Evolutionary conservation across 805 yeast genomes (phyloP), one percentile per base, ranked within the genome.

Genomic region (Nakazawaea populi): DNA sequence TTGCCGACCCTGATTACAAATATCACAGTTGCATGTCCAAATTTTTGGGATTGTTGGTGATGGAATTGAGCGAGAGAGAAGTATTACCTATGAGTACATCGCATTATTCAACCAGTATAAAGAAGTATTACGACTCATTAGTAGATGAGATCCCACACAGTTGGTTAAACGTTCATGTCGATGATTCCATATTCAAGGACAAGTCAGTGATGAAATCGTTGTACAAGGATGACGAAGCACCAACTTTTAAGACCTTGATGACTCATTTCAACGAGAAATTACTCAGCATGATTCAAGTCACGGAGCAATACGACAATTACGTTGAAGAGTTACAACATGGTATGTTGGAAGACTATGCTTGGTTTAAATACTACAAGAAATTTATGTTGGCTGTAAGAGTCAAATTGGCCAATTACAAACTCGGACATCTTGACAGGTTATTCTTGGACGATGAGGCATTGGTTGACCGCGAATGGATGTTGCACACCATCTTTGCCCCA

Each of bases 311-410:
- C 57, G 91, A 87, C 57, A 59, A 56, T 2, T 73, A 73, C 54
- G 73, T 76, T 18, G 58, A 60, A 4, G 62, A 70, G 1, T 70
- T 88, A 30, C 82, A 80, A 55, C 65, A 68, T 1, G 72, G 76
- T 35, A 77, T 83, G 49, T 65, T 73, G 1, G 68, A 74, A 42
- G 97, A 89, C 58, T 85, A 78, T 58, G 90, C 97, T 1, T 86
- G 96, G 90, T 89, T 84, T 69, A 72, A 76, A 55, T 68, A 76
- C 48, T 75, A 72, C 56, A 76, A 73, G 55, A 89, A 89, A 64
- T 60, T 87, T 37, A 74, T 69, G 47, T 71, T 82, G 4, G 83
- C 82, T 47, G 75, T 85, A 12, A 75, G 76, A 49, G 70, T 85
- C 51, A 77, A 83, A 51, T 62, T 77, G 31, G 67, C 79, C 5